A percentile compares a stretch with the other conserved stretches of the same genome.
phyloP scores from a whole-genome alignment of 192 early-diverging fungal genomes.

The Coemansia brasiliensis region DNA sequence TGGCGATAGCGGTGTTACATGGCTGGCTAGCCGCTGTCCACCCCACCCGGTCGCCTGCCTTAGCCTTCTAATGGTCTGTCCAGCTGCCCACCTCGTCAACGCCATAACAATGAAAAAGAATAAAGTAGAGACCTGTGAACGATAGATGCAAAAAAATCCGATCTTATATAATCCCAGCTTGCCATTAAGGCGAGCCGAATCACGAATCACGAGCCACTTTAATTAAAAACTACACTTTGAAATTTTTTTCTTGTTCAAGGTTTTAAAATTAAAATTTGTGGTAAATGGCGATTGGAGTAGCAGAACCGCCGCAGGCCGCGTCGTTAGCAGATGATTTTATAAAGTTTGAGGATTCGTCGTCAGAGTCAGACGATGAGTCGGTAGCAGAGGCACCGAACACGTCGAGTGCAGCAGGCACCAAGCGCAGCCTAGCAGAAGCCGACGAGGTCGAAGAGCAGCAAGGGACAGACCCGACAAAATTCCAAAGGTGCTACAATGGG shows the following conservation, averaged over 20 bases:
- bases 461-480: neutral
- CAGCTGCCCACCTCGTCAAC: no score
- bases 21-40: slow-evolving; percentile 28
- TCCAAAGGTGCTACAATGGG: slow-evolving; percentile 47
- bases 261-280: neutral
- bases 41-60: neutral
- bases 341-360: slow-evolving; percentile 17
- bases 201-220: neutral
- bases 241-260: neutral
- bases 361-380: slow-evolving; percentile 1
- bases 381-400: neutral
- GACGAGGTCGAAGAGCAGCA: slow-evolving; percentile 3
- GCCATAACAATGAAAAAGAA: no score
- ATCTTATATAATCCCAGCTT: no score
- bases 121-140: no score
- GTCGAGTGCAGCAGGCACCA: slow-evolving; percentile 2
- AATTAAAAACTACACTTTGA: neutral
- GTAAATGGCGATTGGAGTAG: neutral
- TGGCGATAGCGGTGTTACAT: slow-evolving; percentile 25
- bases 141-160: no score
- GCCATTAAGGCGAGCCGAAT: slow-evolving; percentile 1
- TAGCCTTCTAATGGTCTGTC: neutral
- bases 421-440: slow-evolving; percentile 13
- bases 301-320: no score
- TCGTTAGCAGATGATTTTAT: slow-evolving; percentile 28